These are phyloP conservation scores for Dactylellina haptotyla DNA, from an alignment of 2,329 filamentous ascomycete species.

Conservation along the genomic window DNA sequence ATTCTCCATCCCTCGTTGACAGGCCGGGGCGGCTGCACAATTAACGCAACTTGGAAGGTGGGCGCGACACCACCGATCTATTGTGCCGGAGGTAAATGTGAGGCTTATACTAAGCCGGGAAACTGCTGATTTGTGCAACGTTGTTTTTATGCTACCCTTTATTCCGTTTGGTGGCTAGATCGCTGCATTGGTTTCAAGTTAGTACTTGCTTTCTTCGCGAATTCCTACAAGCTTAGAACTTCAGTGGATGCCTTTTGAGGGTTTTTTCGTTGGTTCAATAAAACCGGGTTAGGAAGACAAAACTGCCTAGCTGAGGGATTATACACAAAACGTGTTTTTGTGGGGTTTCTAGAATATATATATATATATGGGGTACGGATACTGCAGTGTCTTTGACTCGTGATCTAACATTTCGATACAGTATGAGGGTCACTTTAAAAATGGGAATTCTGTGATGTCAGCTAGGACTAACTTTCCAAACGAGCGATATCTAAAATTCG, in stretches of 20 bases:
- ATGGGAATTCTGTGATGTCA: background rate
- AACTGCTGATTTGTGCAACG: background rate
- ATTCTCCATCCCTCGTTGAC: background rate
- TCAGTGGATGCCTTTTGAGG: background rate
- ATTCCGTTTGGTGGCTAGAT: too few relatives aligned
- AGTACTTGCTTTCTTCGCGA: too few relatives aligned
- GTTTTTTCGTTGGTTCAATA: background rate
- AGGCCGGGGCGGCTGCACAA: background rate
- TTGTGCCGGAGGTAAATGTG: too few relatives aligned
- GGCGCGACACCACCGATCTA: too few relatives aligned
- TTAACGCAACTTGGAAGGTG: constrained; percentile 41
- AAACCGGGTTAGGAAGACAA: constrained; percentile 1
- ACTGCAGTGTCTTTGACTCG: constrained; percentile 19
- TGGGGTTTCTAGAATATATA: constrained; percentile 9
- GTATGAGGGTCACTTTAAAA: background rate
- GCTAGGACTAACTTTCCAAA: background rate
- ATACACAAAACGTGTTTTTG: constrained; percentile 29
- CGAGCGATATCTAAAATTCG: too few relatives aligned
- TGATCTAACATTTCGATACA: constrained; percentile 15
- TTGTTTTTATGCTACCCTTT: too few relatives aligned
- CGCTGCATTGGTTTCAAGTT: too few relatives aligned
- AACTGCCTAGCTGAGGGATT: constrained; percentile 29
- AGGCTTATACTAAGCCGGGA: constrained; percentile 1
- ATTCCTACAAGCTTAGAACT: too few relatives aligned
- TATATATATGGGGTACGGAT: constrained; percentile 35